Conservation (phyloP, 768 basidiomycete genomes). For the Termitomyces sp. region DNA sequence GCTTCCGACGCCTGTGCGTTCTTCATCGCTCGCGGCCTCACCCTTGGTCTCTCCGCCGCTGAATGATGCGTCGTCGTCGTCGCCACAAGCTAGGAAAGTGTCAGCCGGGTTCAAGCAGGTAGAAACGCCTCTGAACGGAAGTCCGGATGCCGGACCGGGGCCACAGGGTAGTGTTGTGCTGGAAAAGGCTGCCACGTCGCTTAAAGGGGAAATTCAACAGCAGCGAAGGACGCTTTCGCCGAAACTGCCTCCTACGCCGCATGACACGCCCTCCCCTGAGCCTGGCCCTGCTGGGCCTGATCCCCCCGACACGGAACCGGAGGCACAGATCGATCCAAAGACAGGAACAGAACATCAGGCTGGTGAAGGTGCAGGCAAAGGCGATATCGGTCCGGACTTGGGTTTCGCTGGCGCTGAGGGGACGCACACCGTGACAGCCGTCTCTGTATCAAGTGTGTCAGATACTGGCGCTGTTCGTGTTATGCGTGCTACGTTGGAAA, state of each 20-base stretch:
- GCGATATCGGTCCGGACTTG: neutral
- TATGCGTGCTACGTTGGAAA: neutral
- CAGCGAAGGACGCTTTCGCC: constrained; percentile 5
- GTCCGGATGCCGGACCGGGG: constrained; percentile 16
- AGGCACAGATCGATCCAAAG: neutral
- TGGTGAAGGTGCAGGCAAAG: neutral
- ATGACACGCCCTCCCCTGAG: constrained; percentile 6
- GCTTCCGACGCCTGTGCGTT: constrained; percentile 27
- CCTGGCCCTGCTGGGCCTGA: constrained; percentile 1
- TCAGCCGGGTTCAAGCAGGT: constrained; percentile 19
- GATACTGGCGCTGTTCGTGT: neutral
- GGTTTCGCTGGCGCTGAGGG: constrained; percentile 2
- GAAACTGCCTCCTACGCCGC: constrained; percentile 5
- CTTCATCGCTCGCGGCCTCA: constrained; percentile 16
- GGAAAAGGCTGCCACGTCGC: constrained; percentile 5
- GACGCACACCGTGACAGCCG: constrained; percentile 2
- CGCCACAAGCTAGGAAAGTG: constrained; percentile 5
- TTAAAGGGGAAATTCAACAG: neutral
- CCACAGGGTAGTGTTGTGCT: neutral
- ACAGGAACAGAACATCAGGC: neutral
- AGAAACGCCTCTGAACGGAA: constrained; percentile 8
- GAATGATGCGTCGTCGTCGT: neutral
- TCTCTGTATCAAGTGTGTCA: constrained; percentile 6
- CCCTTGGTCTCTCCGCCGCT: constrained; percentile 15
- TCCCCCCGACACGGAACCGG: constrained; percentile 5